phyloP scores from a whole-genome alignment of 78 protist genomes.

The Monosiga brevicollis region DNA sequence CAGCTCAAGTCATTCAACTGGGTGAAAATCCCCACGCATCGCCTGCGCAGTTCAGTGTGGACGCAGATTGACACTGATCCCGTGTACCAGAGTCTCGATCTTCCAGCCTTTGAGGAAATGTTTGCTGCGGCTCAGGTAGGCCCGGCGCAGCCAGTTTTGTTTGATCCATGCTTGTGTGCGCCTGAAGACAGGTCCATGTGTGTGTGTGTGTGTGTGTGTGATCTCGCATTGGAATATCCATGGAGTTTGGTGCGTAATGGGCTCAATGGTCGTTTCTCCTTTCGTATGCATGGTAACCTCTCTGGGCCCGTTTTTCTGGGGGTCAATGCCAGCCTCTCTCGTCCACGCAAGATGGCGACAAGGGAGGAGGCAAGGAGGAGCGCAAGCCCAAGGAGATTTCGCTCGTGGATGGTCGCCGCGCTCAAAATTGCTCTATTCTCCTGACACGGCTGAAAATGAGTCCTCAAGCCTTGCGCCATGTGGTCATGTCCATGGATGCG shows the following conservation, averaged over 20 bases:
- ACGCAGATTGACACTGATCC: neutral
- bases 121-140: neutral
- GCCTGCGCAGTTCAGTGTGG: neutral
- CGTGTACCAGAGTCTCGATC: neutral
- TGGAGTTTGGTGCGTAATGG: too few relatives aligned
- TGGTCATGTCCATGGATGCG: neutral
- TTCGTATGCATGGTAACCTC: too few relatives aligned
- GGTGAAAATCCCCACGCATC: neutral
- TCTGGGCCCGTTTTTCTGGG: too few relatives aligned
- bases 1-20: constrained; percentile 6
- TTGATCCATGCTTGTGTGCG: too few relatives aligned
- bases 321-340: too few relatives aligned
- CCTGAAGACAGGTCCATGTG: too few relatives aligned
- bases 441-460: neutral
- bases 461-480: neutral
- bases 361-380: neutral
- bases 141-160: neutral
- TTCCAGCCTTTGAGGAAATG: neutral
- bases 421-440: neutral
- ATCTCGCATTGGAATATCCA: too few relatives aligned
- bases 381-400: neutral
- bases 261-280: too few relatives aligned
- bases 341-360: too few relatives aligned
- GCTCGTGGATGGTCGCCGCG: neutral
- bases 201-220: too few relatives aligned